These are phyloP conservation scores for Juglanconis juglandina DNA, from an alignment of 2,329 filamentous ascomycete species.

Conservation along the genomic window DNA sequence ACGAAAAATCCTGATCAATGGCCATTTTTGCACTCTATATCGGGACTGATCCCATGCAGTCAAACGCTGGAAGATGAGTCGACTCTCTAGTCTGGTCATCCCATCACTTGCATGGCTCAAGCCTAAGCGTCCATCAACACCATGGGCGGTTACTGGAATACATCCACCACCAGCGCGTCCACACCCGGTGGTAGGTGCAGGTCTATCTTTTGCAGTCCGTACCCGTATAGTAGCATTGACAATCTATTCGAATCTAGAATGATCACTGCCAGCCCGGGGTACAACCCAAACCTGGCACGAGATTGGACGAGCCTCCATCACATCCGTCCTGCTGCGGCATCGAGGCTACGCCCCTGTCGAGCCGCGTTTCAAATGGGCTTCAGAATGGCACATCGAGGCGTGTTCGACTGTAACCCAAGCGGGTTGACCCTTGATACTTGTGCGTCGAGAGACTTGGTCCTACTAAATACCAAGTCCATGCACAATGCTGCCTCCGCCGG, in stretches of 20 bases:
- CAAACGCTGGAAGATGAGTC: constrained; percentile 11
- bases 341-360: constrained; percentile 10
- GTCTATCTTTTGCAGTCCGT: neutral
- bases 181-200: constrained; percentile 6
- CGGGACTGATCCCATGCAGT: neutral
- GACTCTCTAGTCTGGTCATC: constrained; percentile 13
- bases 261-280: neutral
- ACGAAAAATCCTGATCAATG: neutral
- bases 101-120: neutral
- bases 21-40: neutral
- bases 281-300: constrained; percentile 5
- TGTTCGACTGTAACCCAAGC: constrained; percentile 5
- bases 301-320: constrained; percentile 8
- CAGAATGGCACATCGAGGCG: constrained; percentile 22
- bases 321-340: neutral
- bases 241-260: constrained; percentile 1
- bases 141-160: constrained; percentile 13
- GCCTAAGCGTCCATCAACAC: constrained; percentile 6
- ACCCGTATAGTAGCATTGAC: constrained; percentile 5
- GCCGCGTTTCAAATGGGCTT: constrained; percentile 28
- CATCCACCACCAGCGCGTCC: constrained; percentile 2
- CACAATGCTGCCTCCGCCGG: neutral
- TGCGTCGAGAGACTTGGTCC: constrained; percentile 11
- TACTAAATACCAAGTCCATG: constrained; percentile 8
- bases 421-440: constrained; percentile 13